Base-by-base conservation (phyloP, 768 basidiomycete species). In the Tricholomella constricta region DNA sequence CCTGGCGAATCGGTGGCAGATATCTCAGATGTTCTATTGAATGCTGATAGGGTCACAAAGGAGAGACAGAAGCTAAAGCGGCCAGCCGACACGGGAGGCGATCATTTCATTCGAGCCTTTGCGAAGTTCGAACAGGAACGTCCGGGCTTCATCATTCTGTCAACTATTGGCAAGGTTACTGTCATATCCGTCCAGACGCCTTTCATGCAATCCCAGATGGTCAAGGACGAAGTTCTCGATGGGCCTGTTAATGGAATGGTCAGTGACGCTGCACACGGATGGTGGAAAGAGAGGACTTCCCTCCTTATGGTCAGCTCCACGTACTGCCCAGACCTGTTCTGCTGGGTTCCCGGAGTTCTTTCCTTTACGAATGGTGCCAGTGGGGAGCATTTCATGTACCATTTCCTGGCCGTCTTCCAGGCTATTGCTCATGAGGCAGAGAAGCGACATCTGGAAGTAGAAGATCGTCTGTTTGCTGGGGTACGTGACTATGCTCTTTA, bases 361-460 rank as follows among this genome's bases (percentile, higher is more conserved):
- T 67, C 68, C 0, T 75, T 65, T 37, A 65, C 67, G 2, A 72
- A 75, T 60, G 71, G 73, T 15, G 66, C 68, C 8, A 64, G 54
- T 9, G 48, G 62, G 1, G 54, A 65, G 4, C 70, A 75, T 43
- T 75, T 67, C 45, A 52, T 58, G 34, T 35, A 55, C 25, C 73
- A 75, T n/a, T n/a, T n/a, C n/a, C n/a, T n/a, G n/a, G n/a, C n/a
- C n/a, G n/a, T n/a, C n/a, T n/a, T n/a, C n/a, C 56, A 63, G 34
- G 65, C 62, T 20, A 68, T 72, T 23, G 60, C 63, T 8, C 15
- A 52, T 2, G 66, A 66, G 51, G 62, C 64, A 12, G 54, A 55
- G 3, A n/a, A 14, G 10, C 45, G 54, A 7, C 38, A 50, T 1
- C 45, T 64, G 2, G 20, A 31, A 3, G 35, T 51, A 4, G 15